phyloP scores from a whole-genome alignment of 495 filamentous ascomycete genomes.

The Parmelia sp. region DNA sequence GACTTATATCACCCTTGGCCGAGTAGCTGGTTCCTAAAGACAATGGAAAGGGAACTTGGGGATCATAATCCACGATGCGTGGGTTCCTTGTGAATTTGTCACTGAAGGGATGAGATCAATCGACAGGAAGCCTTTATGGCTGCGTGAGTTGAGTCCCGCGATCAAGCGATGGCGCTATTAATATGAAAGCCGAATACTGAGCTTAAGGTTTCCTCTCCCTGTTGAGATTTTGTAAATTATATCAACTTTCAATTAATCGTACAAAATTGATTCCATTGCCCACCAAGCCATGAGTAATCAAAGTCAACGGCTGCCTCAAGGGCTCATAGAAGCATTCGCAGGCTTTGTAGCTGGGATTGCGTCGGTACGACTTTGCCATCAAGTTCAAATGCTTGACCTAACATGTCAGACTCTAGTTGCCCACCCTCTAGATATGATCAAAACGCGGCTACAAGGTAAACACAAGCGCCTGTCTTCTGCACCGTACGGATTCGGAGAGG shows the following conservation, averaged over 20 bases:
- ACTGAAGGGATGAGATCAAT: not conserved
- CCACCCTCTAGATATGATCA: slow-evolving; percentile 89
- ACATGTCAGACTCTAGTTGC: slow-evolving; percentile 37
- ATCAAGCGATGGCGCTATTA: not conserved
- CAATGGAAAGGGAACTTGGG: not conserved
- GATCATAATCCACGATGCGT: not conserved
- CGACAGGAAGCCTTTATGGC: not conserved
- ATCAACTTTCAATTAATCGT: not conserved
- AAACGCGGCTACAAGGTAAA: slow-evolving; percentile 86
- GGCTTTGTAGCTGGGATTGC: slow-evolving; percentile 84
- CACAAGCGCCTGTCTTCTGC: not conserved
- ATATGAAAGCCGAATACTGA: not conserved
- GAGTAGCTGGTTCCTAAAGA: slow-evolving; percentile 1
- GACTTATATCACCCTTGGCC: slow-evolving; percentile 68
- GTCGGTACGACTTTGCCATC: slow-evolving; percentile 53
- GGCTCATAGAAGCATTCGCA: slow-evolving; percentile 80
- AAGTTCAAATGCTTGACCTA: not conserved
- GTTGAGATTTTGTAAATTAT: not conserved
- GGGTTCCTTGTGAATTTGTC: not conserved
- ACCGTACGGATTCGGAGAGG: slow-evolving; percentile 7
- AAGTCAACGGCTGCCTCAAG: slow-evolving; percentile 56
- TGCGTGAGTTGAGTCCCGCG: not conserved
- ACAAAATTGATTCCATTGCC: not conserved
- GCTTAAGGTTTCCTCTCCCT: not conserved
- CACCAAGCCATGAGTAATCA: slow-evolving; percentile 20